phyloP scores from a whole-genome alignment of 495 filamentous ascomycete species.

The Penicillium dipodomyicola region DNA sequence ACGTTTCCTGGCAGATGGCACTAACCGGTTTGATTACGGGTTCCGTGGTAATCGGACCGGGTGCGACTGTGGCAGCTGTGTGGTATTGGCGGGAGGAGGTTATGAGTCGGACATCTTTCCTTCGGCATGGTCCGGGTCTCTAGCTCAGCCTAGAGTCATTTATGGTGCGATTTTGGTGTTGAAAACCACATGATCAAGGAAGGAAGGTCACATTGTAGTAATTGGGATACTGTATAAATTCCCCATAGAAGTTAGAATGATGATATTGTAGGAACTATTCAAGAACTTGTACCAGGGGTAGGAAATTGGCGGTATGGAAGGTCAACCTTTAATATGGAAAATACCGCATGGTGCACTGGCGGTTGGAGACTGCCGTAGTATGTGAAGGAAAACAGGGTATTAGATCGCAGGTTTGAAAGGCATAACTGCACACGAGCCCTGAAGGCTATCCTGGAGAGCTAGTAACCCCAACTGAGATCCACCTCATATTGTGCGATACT shows the following conservation, averaged over 20 bases:
- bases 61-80: slow-evolving; percentile 18
- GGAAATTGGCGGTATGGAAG: too few relatives aligned
- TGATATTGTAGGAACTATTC: too few relatives aligned
- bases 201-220: background rate
- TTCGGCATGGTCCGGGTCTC: background rate
- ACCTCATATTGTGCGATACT: slow-evolving; percentile 12
- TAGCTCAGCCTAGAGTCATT: background rate
- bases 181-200: background rate
- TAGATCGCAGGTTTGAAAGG: background rate
- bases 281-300: too few relatives aligned
- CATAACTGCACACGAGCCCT: background rate
- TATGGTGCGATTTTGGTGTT: background rate
- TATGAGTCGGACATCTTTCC: slow-evolving; percentile 7
- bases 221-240: too few relatives aligned
- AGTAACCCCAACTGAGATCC: background rate
- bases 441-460: background rate
- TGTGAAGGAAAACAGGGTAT: background rate
- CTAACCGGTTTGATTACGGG: slow-evolving; percentile 1
- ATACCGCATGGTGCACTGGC: too few relatives aligned
- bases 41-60: slow-evolving; percentile 13
- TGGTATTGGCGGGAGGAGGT: slow-evolving; percentile 21
- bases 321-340: too few relatives aligned
- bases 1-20: slow-evolving; percentile 5
- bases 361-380: too few relatives aligned
- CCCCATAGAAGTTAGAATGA: too few relatives aligned